Evolutionary conservation across 805 yeast genomes (phyloP).

Genomic region (Hanseniaspora occidentalis): DNA sequence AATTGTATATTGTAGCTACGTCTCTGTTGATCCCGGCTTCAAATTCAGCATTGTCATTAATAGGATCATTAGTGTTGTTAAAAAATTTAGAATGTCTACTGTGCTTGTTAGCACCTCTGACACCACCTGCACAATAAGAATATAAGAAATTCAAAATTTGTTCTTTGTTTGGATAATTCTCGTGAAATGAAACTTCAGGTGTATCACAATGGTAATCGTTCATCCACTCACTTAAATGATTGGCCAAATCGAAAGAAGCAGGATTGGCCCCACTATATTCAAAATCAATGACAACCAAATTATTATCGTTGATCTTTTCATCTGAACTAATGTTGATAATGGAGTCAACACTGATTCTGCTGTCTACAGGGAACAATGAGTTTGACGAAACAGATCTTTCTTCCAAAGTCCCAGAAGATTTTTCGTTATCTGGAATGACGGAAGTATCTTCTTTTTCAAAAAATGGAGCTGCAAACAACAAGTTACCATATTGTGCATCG

Average conservation of each 20-base stretch:
- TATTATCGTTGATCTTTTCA: conserved; percentile 44
- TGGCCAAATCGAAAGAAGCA: conserved; percentile 82
- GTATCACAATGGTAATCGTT: conserved; percentile 58
- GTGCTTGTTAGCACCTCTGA: conserved; percentile 9
- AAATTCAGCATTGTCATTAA: too few relatives aligned
- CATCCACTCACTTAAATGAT: conserved; percentile 98
- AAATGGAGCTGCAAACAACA: conserved; percentile 57
- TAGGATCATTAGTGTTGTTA: too few relatives aligned
- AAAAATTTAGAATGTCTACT: too few relatives aligned
- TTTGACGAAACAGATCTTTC: conserved; percentile 12
- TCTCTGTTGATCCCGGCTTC: conserved; percentile 28
- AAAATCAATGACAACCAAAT: conserved; percentile 87
- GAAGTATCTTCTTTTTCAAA: too few relatives aligned
- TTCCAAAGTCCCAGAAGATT: conserved; percentile 6
- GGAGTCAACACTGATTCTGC: conserved; percentile 19
- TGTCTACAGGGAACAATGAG: conserved; percentile 19
- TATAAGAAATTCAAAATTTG: conserved; percentile 61
- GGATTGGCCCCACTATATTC: conserved; percentile 89
- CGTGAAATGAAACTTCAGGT: conserved; percentile 33
- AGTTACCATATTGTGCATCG: conserved; percentile 93
- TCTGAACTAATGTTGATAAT: conserved; percentile 26
- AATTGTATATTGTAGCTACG: conserved; percentile 45
- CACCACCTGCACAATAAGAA: conserved; percentile 58
- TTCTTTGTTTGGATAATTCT: conserved; percentile 52
- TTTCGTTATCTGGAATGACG: too few relatives aligned